phyloP scores from a whole-genome alignment of 495 filamentous ascomycete species.

The Platismatia glauca region DNA sequence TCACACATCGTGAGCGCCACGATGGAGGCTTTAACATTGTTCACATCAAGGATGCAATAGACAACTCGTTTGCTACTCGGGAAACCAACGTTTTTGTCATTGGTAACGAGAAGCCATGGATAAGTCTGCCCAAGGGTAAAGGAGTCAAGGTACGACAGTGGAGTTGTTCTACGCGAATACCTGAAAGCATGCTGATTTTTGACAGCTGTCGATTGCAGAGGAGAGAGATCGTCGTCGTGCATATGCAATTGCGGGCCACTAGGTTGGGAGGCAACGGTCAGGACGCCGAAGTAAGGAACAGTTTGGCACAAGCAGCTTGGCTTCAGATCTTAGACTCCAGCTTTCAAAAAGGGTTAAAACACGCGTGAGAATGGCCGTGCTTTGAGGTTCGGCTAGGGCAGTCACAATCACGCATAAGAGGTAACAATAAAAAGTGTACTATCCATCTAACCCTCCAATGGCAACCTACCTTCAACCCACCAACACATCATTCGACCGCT shows the following conservation, averaged over 20 bases:
- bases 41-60: constrained; percentile 98
- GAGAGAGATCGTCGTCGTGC: constrained; percentile 95
- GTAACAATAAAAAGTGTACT: background rate
- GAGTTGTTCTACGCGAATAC: constrained; percentile 12
- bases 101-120: constrained; percentile 94
- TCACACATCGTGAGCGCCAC: constrained; percentile 99
- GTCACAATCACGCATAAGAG: background rate
- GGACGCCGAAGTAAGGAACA: background rate
- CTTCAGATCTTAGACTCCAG: background rate
- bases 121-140: constrained; percentile 98
- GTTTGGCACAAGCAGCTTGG: background rate
- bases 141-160: constrained; percentile 74
- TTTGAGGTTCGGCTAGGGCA: background rate
- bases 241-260: constrained; percentile 55
- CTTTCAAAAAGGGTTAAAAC: background rate
- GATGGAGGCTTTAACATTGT: constrained; percentile 99
- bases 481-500: background rate
- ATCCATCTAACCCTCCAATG: background rate
- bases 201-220: constrained; percentile 84
- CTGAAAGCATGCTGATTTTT: constrained; percentile 6
- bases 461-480: background rate
- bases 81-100: constrained; percentile 99
- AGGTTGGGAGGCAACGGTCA: background rate
- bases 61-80: constrained; percentile 98
- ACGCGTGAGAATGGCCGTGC: background rate